Conservation (phyloP, 2,329 filamentous ascomycete species). For the Ophiocordyceps sinensis region DNA sequence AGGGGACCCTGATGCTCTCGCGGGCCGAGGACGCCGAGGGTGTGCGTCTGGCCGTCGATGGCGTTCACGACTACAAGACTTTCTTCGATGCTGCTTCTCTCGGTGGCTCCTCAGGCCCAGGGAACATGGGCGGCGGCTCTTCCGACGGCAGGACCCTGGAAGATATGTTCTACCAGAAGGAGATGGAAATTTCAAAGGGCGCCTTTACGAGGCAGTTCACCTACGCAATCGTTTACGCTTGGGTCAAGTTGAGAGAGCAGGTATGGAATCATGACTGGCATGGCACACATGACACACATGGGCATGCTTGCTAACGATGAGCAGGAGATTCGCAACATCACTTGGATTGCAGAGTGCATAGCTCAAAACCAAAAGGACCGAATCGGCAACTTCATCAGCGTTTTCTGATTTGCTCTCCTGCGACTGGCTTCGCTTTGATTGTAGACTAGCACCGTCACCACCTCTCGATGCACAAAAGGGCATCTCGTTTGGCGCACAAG, state of each 20-base stretch:
- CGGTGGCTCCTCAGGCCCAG: conserved; percentile 55
- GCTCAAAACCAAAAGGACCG: conserved; percentile 99
- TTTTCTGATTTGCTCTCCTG: conserved; percentile 48
- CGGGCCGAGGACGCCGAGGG: conserved; percentile 90
- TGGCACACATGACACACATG: neutral
- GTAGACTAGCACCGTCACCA: neutral
- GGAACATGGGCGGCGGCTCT: conserved; percentile 72
- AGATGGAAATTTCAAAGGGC: conserved; percentile 95
- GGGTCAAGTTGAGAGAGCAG: conserved; percentile 96
- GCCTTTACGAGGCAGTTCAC: conserved; percentile 96
- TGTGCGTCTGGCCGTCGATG: conserved; percentile 84
- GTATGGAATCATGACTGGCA: conserved; percentile 29
- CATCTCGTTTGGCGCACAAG: conserved; percentile 16
- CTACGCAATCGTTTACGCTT: conserved; percentile 87
- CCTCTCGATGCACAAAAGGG: conserved; percentile 2
- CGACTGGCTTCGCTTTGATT: neutral
- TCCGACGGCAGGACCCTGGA: conserved; percentile 81
- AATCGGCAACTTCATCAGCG: conserved; percentile 97
- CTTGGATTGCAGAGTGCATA: conserved; percentile 99
- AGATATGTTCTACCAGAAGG: conserved; percentile 97
- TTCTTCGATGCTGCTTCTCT: conserved; percentile 90
- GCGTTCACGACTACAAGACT: conserved; percentile 80
- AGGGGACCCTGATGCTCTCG: conserved; percentile 88
- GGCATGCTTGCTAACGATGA: conserved; percentile 13
- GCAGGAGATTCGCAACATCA: conserved; percentile 98